These are phyloP conservation scores for Thielaviopsis musarum DNA, from an alignment of 2,329 filamentous ascomycete genomes.

Conservation along the genomic window DNA sequence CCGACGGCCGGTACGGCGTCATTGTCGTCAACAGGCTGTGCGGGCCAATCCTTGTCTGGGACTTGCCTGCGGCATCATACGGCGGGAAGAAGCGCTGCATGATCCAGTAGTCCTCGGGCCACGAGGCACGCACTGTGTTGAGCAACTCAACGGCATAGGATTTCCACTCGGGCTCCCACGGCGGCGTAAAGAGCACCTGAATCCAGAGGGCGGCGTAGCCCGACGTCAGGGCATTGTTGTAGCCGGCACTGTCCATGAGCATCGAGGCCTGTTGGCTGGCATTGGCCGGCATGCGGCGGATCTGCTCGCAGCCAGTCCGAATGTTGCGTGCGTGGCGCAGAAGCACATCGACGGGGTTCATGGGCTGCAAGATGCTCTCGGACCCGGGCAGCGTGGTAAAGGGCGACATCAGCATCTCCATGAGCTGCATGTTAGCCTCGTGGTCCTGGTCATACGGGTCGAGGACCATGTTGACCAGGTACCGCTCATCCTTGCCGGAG, in stretches of 20 bases:
- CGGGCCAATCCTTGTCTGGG: not conserved
- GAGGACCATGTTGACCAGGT: slow-evolving; percentile 47
- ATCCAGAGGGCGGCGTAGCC: slow-evolving; percentile 8
- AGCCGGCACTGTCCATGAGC: not conserved
- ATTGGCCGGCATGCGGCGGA: slow-evolving; percentile 2
- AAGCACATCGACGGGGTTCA: slow-evolving; percentile 49
- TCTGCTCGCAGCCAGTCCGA: slow-evolving; percentile 7
- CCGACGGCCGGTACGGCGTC: slow-evolving; percentile 15
- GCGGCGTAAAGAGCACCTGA: not conserved
- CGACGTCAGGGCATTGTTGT: slow-evolving; percentile 2
- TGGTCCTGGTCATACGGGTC: slow-evolving; percentile 59
- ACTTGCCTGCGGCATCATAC: not conserved
- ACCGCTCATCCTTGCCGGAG: slow-evolving; percentile 18
- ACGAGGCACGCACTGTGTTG: not conserved
- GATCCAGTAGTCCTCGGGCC: slow-evolving; percentile 12
- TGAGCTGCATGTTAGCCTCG: slow-evolving; percentile 44
- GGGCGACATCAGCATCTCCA: slow-evolving; percentile 42
- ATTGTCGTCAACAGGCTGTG: slow-evolving; percentile 14
- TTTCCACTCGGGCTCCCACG: slow-evolving; percentile 1
- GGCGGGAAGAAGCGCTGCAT: slow-evolving; percentile 7
- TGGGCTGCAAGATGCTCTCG: slow-evolving; percentile 43
- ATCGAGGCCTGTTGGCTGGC: not conserved
- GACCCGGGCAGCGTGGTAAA: slow-evolving; percentile 26
- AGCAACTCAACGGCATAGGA: not conserved
- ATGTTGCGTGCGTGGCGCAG: slow-evolving; percentile 42